These are phyloP conservation scores for Tricholoma flavovirens DNA, from an alignment of 768 basidiomycete species.

Conservation along the genomic window DNA sequence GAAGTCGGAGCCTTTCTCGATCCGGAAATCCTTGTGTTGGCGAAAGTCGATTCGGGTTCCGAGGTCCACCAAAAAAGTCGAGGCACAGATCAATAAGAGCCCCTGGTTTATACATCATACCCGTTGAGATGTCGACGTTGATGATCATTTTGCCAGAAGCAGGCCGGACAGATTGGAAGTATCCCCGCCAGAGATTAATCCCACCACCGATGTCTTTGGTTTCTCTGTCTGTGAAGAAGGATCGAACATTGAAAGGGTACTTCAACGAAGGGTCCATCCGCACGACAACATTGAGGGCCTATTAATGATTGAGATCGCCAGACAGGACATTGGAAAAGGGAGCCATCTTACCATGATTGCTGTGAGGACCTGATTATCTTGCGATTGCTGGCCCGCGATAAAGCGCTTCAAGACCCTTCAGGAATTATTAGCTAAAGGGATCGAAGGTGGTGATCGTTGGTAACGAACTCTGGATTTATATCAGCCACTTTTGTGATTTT, in stretches of 20 bases:
- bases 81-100: slow-evolving; percentile 52
- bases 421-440: not conserved
- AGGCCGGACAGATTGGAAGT: slow-evolving; percentile 75
- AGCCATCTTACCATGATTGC: slow-evolving; percentile 49
- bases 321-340: not conserved
- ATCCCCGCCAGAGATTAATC: slow-evolving; percentile 70
- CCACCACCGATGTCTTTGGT: slow-evolving; percentile 51
- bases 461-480: slow-evolving; percentile 40
- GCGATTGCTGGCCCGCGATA: slow-evolving; percentile 55
- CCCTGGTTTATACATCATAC: slow-evolving; percentile 68
- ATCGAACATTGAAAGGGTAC: slow-evolving; percentile 68
- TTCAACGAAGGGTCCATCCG: slow-evolving; percentile 67
- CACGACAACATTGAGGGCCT: slow-evolving; percentile 73
- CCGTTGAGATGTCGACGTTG: slow-evolving; percentile 76
- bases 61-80: slow-evolving; percentile 40
- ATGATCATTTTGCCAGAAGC: slow-evolving; percentile 57
- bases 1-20: slow-evolving; percentile 40
- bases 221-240: slow-evolving; percentile 62
- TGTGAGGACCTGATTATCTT: slow-evolving; percentile 56
- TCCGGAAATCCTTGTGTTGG: slow-evolving; percentile 40
- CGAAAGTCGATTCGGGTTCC: slow-evolving; percentile 24
- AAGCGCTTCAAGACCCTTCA: slow-evolving; percentile 58
- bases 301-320: slow-evolving; percentile 18
- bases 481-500: slow-evolving; percentile 51
- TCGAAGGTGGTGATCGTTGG: not conserved